phyloP scores from a whole-genome alignment of 352 stramenopile species.

The Phytophthora europaea region DNA sequence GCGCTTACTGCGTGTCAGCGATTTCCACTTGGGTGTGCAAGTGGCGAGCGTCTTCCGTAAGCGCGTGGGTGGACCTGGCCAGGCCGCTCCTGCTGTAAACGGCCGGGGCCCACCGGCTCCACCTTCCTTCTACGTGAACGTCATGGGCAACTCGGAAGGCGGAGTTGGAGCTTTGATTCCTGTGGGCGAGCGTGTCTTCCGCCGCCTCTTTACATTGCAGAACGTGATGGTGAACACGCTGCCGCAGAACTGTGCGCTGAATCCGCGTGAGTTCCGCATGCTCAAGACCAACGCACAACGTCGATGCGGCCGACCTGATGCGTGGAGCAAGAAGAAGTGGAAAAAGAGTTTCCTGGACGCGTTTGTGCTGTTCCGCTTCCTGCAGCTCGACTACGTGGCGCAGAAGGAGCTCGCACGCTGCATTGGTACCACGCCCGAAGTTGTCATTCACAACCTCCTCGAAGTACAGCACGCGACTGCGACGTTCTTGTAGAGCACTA shows the following conservation, averaged over 20 bases:
- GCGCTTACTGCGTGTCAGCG: slow-evolving; percentile 78
- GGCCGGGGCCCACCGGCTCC: slow-evolving; percentile 13
- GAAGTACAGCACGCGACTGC: slow-evolving; percentile 84
- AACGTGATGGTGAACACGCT: slow-evolving; percentile 93
- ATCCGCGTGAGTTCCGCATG: slow-evolving; percentile 87
- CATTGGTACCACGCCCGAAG: slow-evolving; percentile 91
- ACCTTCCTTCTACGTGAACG: slow-evolving; percentile 68
- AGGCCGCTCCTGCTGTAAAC: slow-evolving; percentile 21
- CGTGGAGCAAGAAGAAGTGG: slow-evolving; percentile 91
- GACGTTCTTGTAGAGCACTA: slow-evolving; percentile 66
- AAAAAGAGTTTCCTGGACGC: slow-evolving; percentile 91
- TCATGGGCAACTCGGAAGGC: slow-evolving; percentile 86
- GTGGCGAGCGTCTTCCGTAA: slow-evolving; percentile 86
- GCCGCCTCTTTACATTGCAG: slow-evolving; percentile 88
- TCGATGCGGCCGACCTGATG: slow-evolving; percentile 73
- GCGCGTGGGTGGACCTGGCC: slow-evolving; percentile 43
- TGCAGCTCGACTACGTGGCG: slow-evolving; percentile 86
- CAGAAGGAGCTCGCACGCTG: slow-evolving; percentile 90
- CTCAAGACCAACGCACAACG: slow-evolving; percentile 75
- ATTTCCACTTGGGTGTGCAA: slow-evolving; percentile 88
- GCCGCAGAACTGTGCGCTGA: slow-evolving; percentile 87
- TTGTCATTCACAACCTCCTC: slow-evolving; percentile 90
- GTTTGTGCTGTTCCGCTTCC: slow-evolving; percentile 83
- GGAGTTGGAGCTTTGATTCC: slow-evolving; percentile 80
- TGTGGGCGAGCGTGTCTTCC: slow-evolving; percentile 84